Conservation (phyloP, 2,329 filamentous ascomycete species). For the Xylariaceae sp. region DNA sequence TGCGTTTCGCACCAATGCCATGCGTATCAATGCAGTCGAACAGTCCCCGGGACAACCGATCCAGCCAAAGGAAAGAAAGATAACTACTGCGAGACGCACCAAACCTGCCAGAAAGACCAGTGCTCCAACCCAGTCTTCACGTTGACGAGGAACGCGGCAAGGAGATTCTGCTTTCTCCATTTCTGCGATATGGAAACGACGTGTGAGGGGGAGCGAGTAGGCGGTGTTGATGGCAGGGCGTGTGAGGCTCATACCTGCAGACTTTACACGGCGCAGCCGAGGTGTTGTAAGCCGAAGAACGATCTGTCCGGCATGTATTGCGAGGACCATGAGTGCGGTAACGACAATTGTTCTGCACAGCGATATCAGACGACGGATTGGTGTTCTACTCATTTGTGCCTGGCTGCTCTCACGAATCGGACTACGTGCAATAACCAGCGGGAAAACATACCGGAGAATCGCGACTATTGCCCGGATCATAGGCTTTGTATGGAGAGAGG, state of each 20-base stretch:
- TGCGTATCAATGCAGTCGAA: constrained; percentile 8
- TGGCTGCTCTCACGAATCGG: constrained; percentile 12
- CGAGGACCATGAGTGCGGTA: constrained; percentile 23
- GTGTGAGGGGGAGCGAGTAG: constrained; percentile 17
- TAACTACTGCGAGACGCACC: constrained; percentile 21
- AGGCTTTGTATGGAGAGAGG: constrained; percentile 12
- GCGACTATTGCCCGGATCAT: constrained; percentile 21
- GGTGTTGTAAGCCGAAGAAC: constrained; percentile 17
- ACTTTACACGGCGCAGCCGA: neutral
- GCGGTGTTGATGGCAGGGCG: constrained; percentile 10
- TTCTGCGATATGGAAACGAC: constrained; percentile 16
- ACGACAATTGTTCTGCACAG: constrained; percentile 9
- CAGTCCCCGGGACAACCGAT: constrained; percentile 10
- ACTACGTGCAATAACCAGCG: constrained; percentile 18
- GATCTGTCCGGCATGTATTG: constrained; percentile 22
- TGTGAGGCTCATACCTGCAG: constrained; percentile 21
- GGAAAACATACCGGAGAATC: constrained; percentile 15
- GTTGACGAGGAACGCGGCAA: constrained; percentile 27
- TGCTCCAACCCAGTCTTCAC: constrained; percentile 28
- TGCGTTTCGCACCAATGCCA: constrained; percentile 11
- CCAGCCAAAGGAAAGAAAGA: neutral
- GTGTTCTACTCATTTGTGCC: constrained; percentile 23
- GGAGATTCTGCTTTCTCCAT: constrained; percentile 20
- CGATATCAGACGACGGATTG: constrained; percentile 10
- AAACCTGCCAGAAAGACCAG: constrained; percentile 15